Percentiles rank a stretch among this genome's conserved stretches.
Conservation (phyloP, 2,329 filamentous ascomycete genomes). For the Helotiales sp. region DNA sequence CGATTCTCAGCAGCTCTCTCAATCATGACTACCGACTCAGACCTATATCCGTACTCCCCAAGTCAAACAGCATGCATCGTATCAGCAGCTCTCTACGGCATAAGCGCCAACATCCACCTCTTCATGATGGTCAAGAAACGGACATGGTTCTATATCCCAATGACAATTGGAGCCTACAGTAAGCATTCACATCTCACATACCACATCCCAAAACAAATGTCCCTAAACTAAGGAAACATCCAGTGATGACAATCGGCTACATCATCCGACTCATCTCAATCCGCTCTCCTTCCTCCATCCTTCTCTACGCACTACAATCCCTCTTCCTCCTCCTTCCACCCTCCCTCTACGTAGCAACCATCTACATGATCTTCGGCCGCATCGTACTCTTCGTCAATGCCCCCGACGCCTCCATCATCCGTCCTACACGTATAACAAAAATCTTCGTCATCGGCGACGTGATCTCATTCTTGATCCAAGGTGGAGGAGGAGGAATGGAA, state of each 20-base stretch:
- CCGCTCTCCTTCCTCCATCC: conserved; percentile 33
- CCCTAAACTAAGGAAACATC: not conserved
- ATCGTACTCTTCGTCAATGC: conserved; percentile 26
- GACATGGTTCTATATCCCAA: conserved; percentile 22
- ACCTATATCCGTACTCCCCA: conserved; percentile 16
- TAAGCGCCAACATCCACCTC: conserved; percentile 15
- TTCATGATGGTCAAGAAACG: conserved; percentile 18
- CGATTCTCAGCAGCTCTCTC: not conserved
- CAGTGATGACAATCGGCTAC: conserved; percentile 29
- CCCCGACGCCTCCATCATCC: conserved; percentile 37
- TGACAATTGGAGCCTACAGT: conserved; percentile 19
- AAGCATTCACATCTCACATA: not conserved
- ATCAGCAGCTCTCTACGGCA: conserved; percentile 17
- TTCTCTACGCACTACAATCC: conserved; percentile 31
- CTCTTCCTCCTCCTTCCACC: conserved; percentile 34
- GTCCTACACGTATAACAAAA: conserved; percentile 48
- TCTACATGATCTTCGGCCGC: conserved; percentile 35
- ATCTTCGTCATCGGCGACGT: conserved; percentile 57
- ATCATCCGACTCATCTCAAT: conserved; percentile 19
- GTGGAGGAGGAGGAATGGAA: conserved; percentile 30
- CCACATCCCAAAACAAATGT: not conserved
- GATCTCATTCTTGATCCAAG: conserved; percentile 52
- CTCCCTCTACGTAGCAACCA: conserved; percentile 34
- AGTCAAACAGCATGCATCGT: conserved; percentile 5
- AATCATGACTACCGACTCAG: not conserved